Evolutionary conservation across 2,329 filamentous ascomycete genomes (phyloP).

Genomic region (Mycosphaerelloides madeirae): DNA sequence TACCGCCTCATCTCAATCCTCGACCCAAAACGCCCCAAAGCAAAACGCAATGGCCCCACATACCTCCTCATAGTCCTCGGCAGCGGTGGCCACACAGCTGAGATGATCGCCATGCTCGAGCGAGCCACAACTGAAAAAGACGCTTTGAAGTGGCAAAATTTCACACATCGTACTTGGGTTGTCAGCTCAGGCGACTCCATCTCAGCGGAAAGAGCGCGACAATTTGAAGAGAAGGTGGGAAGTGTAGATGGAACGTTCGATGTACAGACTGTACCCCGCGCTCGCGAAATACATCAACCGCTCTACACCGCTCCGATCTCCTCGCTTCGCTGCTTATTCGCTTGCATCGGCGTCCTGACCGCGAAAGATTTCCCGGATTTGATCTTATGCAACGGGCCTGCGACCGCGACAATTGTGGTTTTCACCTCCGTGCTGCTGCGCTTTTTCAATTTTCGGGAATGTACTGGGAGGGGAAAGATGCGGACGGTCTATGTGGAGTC

Average conservation of each 20-base stretch:
- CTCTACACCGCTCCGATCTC: conserved; percentile 68
- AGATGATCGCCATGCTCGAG: conserved; percentile 82
- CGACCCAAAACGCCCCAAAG: conserved; percentile 28
- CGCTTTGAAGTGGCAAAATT: conserved; percentile 38
- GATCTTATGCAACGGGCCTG: conserved; percentile 83
- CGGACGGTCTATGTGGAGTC: conserved; percentile 84
- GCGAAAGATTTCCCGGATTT: conserved; percentile 58
- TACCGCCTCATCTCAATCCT: conserved; percentile 41
- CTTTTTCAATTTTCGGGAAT: conserved; percentile 43
- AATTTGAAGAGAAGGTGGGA: conserved; percentile 53
- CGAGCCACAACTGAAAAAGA: conserved; percentile 46
- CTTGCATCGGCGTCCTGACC: conserved; percentile 55
- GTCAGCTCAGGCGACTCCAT: conserved; percentile 71
- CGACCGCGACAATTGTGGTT: conserved; percentile 74
- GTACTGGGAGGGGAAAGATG: conserved; percentile 50
- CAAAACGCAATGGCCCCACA: conserved; percentile 25
- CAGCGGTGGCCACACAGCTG: conserved; percentile 88
- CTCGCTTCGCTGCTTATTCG: conserved; percentile 59
- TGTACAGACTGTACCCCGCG: conserved; percentile 66
- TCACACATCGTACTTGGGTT: conserved; percentile 71
- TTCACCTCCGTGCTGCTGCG: conserved; percentile 53
- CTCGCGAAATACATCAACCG: conserved; percentile 76
- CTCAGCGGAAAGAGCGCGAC: conserved; percentile 58
- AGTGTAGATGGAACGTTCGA: conserved; percentile 48
- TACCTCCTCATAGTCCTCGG: conserved; percentile 80